These are phyloP conservation scores for Ogataea hybrid DNA, from an alignment of 1,139 yeast species.

Conservation along the genomic window DNA sequence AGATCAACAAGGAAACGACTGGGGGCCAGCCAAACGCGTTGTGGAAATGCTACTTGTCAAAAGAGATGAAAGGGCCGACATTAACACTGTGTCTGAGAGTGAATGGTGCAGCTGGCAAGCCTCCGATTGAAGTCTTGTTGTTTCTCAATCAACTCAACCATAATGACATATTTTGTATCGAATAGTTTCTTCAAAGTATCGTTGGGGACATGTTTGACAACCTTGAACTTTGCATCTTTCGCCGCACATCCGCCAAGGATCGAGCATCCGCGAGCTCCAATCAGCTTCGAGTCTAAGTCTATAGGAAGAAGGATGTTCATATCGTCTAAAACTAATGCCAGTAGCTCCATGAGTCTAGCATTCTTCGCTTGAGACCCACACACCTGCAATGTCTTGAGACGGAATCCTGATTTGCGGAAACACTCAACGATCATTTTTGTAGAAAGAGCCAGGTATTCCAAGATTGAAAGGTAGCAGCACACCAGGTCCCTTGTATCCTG, in stretches of 20 bases:
- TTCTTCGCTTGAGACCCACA: conserved; percentile 56
- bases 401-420: conserved; percentile 25
- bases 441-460: conserved; percentile 54
- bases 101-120: conserved; percentile 22
- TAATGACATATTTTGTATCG: conserved; percentile 12
- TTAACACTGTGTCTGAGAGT: conserved; percentile 32
- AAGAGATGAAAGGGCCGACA: conserved; percentile 47
- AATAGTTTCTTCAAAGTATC: conserved; percentile 7
- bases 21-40: conserved; percentile 47
- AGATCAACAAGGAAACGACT: conserved; percentile 32
- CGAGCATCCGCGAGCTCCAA: conserved; percentile 18
- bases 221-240: conserved; percentile 1
- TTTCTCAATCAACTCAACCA: conserved; percentile 13
- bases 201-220: neutral
- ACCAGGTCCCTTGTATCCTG: conserved; percentile 34
- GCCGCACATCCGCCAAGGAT: conserved; percentile 5
- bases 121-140: conserved; percentile 15
- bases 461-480: conserved; percentile 41
- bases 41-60: conserved; percentile 54
- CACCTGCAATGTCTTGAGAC: conserved; percentile 36
- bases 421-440: conserved; percentile 39
- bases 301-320: conserved; percentile 16
- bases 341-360: conserved; percentile 38
- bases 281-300: conserved; percentile 12
- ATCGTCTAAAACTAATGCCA: conserved; percentile 21